Base-by-base conservation (phyloP, 345 rosid genomes). In the Gossypium longicalyx region DNA sequence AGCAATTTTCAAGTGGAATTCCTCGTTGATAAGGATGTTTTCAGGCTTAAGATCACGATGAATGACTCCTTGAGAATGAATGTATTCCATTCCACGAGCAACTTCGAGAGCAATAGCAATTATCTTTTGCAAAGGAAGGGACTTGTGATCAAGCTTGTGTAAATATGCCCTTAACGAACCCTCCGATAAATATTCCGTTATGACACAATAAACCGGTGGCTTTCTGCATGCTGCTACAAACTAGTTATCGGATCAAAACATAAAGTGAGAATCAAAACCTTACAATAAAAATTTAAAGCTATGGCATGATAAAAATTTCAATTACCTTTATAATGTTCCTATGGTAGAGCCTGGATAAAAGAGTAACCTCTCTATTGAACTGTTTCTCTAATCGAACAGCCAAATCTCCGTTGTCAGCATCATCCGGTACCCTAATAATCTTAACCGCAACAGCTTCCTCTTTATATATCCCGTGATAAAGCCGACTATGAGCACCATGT, bases 1-100 rank as follows among this genome's bases (percentile, higher is more conserved):
- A 53, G 99, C 99, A 49, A 96, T 83, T 81, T 91, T 96, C 60
- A 93, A 67, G 15, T 82, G 90, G 67, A 89, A 96, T 58, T 93
- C 88, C 80, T 85, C 80, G 61, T 91, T 87, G 5, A 93, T 86
- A 51, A 96, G 91, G 70, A 96, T 76, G 70, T 96, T 96, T 76
- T 96, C 99, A 0, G 99, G 99, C 82, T 96, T 96, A 77, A 96
- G 97, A 85, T 96, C 99, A 10, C 99, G 91, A 74, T 96, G 99
- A 71, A 93, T 91, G 79, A 96, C 76, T 67, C 87, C 94, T 56
- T 84, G 90, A 45, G 97, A 91, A 77, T 96, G 99, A 56, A 96
- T 87, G 74, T 89, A 96, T 59, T 91, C 95, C 98, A 96, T 91
- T 68, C 97, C 99, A 29, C 79, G 90, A 61, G 99, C 97, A 77